Evolutionary conservation across 371 early-diverging fungal genomes (phyloP), one percentile per base, ranked within the genome.

Genomic region (Rhizomucor pusillus): DNA sequence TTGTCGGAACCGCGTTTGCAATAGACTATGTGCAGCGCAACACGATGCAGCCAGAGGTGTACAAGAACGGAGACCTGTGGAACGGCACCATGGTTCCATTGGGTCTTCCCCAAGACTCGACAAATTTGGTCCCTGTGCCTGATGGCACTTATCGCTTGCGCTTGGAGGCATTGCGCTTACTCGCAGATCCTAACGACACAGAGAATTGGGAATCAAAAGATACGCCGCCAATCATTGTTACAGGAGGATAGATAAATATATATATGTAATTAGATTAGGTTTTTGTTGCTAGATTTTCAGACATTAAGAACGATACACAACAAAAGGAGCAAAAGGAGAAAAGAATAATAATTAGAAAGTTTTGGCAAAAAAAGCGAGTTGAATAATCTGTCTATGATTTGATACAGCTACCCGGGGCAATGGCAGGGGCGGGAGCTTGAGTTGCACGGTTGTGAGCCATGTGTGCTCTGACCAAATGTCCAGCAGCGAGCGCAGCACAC

Each of bases 401-500:
- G 59, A 58, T 63, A 37, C 63, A 63, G 34, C 49, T 40, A 19
- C 54, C 59, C 11, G 64, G 54, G 3, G 29, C 29, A 18, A 50
- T 47, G 14, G 53, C 39, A 16, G 64, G 54, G 3, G 29, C 29
- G 12, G 55, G 52, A 14, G 53, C 39, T 6, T 56, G 24, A 12
- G 69, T 65, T 45, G 79, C 80, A 46, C 93, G 80, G 64, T 92
- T 92, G 44, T 89, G 90, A n/a, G 77, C 80, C 86, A 93, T 91
- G 55, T 93, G 93, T 6, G 85, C 77, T 63, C 86, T 76, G 55
- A 93, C 93, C 52, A 93, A 65, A 62, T 92, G 89, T 33, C 91
- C 92, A 14, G 90, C 85, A 23, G 89, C 89, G 48, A 95, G 74
- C 11, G 96, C 96, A 11, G 92, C 81, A 63, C 90, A 89, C 51